phyloP scores from a whole-genome alignment of 1,284 basidiomycete genomes.

The Ganoderma lingzhi region DNA sequence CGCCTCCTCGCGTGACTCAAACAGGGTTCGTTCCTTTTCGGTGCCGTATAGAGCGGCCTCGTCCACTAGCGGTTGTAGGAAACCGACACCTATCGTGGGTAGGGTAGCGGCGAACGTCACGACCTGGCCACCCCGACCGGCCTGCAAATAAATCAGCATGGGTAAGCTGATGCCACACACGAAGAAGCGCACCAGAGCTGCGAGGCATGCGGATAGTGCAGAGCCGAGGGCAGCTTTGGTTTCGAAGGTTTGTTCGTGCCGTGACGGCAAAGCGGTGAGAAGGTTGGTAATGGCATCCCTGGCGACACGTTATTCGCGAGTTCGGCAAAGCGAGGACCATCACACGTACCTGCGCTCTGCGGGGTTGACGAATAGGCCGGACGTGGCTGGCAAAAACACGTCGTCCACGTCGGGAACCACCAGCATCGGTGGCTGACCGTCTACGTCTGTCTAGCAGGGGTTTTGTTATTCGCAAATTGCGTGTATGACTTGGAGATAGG shows the following conservation, averaged over 20 bases:
- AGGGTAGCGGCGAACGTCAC: constrained; percentile 84
- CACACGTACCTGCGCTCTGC: constrained; percentile 66
- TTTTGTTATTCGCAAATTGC: constrained; percentile 6
- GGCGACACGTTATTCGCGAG: constrained; percentile 20
- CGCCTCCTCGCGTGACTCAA: constrained; percentile 75
- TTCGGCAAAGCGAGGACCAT: background rate
- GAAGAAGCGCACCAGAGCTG: constrained; percentile 67
- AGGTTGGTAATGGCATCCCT: constrained; percentile 70
- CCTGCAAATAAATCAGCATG: constrained; percentile 49
- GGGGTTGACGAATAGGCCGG: constrained; percentile 86
- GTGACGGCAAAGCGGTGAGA: constrained; percentile 71
- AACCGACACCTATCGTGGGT: constrained; percentile 84
- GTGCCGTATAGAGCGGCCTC: constrained; percentile 87
- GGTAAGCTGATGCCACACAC: constrained; percentile 11
- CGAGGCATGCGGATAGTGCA: constrained; percentile 77
- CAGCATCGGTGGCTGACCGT: constrained; percentile 73
- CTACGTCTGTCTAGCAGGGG: constrained; percentile 55
- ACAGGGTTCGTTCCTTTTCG: constrained; percentile 88
- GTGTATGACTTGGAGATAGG: constrained; percentile 18
- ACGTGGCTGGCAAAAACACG: constrained; percentile 85
- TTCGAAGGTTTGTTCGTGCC: constrained; percentile 62
- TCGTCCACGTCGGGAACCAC: constrained; percentile 93
- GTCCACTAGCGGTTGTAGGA: constrained; percentile 59
- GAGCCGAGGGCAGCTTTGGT: constrained; percentile 81
- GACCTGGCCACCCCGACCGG: constrained; percentile 87